phyloP scores from a whole-genome alignment of 2,329 filamentous ascomycete genomes.

The Nothophoma quercina region DNA sequence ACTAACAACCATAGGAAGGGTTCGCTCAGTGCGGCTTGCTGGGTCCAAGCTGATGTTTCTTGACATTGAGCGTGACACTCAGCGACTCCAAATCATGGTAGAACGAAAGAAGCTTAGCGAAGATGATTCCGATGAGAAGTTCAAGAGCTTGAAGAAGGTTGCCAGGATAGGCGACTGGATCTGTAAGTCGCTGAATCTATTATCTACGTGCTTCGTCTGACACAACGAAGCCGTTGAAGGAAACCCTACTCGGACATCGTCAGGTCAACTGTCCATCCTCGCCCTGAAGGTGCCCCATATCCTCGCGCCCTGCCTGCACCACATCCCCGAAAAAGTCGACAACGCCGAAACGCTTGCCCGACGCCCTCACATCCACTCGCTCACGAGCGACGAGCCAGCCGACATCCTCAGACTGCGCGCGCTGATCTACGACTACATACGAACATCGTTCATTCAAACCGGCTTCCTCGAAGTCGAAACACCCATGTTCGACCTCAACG shows the following conservation, averaged over 20 bases:
- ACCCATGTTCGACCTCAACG: constrained; percentile 81
- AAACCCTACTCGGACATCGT: constrained; percentile 69
- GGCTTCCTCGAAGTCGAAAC: constrained; percentile 90
- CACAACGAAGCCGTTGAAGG: constrained; percentile 68
- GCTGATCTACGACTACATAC: constrained; percentile 75
- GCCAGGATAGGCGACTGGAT: constrained; percentile 84
- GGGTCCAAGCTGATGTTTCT: constrained; percentile 86
- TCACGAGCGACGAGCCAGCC: constrained; percentile 73
- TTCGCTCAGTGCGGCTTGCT: constrained; percentile 73
- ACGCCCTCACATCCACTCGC: constrained; percentile 84
- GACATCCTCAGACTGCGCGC: constrained; percentile 79
- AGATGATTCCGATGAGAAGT: constrained; percentile 53
- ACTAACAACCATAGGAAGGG: constrained; percentile 67
- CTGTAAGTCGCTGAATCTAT: constrained; percentile 62
- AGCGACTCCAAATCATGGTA: constrained; percentile 78
- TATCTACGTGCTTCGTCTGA: constrained; percentile 19
- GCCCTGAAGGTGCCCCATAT: constrained; percentile 73
- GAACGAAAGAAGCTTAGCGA: constrained; percentile 64
- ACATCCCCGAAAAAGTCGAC: constrained; percentile 74
- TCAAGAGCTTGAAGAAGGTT: constrained; percentile 69
- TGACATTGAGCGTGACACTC: constrained; percentile 76
- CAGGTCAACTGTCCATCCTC: constrained; percentile 79
- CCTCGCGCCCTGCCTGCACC: constrained; percentile 79
- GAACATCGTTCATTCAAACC: constrained; percentile 73
- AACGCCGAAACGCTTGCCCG: constrained; percentile 76